A percentile compares a stretch with the other conserved stretches of the same genome.
Evolutionary conservation across 202 grass and related monocot genomes (phyloP).

Genomic region (Sporobolus alterniflorus): DNA sequence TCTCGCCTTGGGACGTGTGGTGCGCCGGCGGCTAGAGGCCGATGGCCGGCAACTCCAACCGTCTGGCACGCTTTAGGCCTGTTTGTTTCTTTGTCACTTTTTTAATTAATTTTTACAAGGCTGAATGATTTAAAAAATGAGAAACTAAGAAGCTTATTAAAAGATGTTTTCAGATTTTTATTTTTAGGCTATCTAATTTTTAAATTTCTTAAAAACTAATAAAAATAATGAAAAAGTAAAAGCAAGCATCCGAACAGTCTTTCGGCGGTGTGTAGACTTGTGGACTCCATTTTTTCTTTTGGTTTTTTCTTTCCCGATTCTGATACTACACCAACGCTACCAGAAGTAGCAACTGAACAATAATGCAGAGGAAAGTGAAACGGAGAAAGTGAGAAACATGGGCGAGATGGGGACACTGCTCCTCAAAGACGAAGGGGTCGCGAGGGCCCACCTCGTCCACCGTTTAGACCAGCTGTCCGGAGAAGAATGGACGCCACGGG

Average conservation of each 20-base stretch:
- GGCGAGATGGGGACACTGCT: background rate
- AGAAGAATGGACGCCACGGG: conserved; percentile 43
- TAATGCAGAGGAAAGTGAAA: conserved; percentile 16
- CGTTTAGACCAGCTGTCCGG: conserved; percentile 31
- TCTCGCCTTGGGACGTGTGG: conserved; percentile 3
- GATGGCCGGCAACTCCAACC: conserved; percentile 38
- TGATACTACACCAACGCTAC: background rate
- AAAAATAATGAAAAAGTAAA: too few relatives aligned
- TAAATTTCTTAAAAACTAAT: too few relatives aligned
- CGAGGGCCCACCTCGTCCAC: conserved; percentile 4
- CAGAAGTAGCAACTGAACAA: background rate
- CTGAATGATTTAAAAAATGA: too few relatives aligned
- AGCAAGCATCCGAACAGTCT: conserved; percentile 14
- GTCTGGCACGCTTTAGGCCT: conserved; percentile 11
- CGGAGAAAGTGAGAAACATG: background rate
- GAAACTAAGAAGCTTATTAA: too few relatives aligned
- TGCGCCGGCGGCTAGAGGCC: conserved; percentile 33
- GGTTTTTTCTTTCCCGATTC: background rate
- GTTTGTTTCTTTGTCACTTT: too few relatives aligned
- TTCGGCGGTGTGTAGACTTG: conserved; percentile 10
- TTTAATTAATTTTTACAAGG: too few relatives aligned
- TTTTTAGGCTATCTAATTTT: too few relatives aligned
- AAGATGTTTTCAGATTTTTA: too few relatives aligned
- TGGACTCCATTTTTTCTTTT: background rate
- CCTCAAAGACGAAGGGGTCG: background rate